Percentiles rank a stretch among this genome's conserved stretches.
These are phyloP conservation scores for Gentiana macrophylla DNA, from an alignment of 257 asterid genomes.

Conservation along the genomic window DNA sequence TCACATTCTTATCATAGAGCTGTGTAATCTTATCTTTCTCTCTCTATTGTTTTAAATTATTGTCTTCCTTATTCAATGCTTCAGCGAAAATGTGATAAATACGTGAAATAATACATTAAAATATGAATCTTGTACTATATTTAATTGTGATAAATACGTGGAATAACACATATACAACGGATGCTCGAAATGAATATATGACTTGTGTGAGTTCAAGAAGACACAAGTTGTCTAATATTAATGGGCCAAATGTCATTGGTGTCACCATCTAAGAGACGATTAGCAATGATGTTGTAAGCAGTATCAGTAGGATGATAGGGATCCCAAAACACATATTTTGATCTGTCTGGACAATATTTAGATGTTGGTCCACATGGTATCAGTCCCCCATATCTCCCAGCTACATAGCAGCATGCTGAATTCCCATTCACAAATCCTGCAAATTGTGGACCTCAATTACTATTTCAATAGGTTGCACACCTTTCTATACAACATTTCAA, in stretches of 20 bases:
- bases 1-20: too few relatives aligned
- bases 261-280: constrained; percentile 46
- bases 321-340: constrained; percentile 77
- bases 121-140: too few relatives aligned
- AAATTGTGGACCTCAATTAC: not conserved
- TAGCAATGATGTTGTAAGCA: constrained; percentile 41
- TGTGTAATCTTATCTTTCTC: too few relatives aligned
- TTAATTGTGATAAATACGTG: not conserved
- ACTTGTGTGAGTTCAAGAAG: constrained; percentile 1
- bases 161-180: not conserved
- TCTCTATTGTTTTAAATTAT: too few relatives aligned
- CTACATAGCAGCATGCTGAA: constrained; percentile 50
- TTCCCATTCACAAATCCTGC: constrained; percentile 51
- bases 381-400: constrained; percentile 58
- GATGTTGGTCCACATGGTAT: constrained; percentile 66
- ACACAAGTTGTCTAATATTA: constrained; percentile 36
- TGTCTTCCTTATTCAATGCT: too few relatives aligned
- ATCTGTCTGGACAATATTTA: constrained; percentile 45
- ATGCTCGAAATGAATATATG: too few relatives aligned
- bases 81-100: not conserved
- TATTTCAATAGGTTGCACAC: too few relatives aligned
- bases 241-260: constrained; percentile 48
- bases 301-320: constrained; percentile 72
- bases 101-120: not conserved
- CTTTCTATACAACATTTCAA: too few relatives aligned